Evolutionary conservation across 306 rosid genomes (phyloP), one percentile per base, ranked within the genome.

Genomic region (Quercus ilex): DNA sequence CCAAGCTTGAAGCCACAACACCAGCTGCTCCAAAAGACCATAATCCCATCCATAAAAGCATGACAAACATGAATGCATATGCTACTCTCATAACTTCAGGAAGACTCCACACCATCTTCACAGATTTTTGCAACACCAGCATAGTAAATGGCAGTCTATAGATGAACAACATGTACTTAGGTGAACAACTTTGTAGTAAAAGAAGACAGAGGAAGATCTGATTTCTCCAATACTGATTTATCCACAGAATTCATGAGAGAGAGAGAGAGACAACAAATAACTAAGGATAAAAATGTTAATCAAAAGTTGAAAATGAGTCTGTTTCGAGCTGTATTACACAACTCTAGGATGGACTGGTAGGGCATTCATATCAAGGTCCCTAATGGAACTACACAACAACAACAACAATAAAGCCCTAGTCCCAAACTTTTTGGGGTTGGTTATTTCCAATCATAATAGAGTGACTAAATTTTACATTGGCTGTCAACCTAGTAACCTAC

Each of bases 1-100:
- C 99, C 80, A 90, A 85, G 90, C 96, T 88, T 74, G 97, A 95
- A 73, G 99, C 99, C 83, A 95, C 98, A 71, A 91, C 95, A 81
- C 98, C 99, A 75, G 99, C 96, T 76, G 91, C 99, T 83, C 99
- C 99, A 77, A 95, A 95, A 71, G 99, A 95, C 99, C 99, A 95
- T 56, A 95, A 49, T 74, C 83, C 88, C 97, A 93, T 85, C 95
- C 99, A 95, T 56, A 90, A 57, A 84, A 95, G 98, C 91, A 95
- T 83, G 56, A 89, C 86, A 82, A 92, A 73, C 94, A 92, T 93
- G 88, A 91, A 93, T 18, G 87, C 93, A 82, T 85, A 88, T 52
- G 98, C 92, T 63, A 93, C 90, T 85, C 94, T 92, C 84, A 82
- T 77, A 79, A 95, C 98, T 81, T 90, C 91, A 57, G 89, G 98